Conservation (phyloP, 2,329 filamentous ascomycete genomes). For the Xylariaceae sp. region DNA sequence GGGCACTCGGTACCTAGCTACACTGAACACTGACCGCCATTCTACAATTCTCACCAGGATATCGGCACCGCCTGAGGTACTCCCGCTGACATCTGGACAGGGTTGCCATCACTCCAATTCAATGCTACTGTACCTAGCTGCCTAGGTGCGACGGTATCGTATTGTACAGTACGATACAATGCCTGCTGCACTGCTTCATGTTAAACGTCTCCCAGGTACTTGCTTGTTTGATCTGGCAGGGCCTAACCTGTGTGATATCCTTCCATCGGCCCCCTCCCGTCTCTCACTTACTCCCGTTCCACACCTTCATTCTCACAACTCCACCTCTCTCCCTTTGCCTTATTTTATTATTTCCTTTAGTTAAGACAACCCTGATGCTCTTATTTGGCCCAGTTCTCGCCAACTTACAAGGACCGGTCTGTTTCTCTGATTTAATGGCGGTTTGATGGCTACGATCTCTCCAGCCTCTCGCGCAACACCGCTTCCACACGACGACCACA, state of each 20-base stretch:
- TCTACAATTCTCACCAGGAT: background rate
- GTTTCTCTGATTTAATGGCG: slow-evolving; percentile 18
- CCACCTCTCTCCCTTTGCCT: slow-evolving; percentile 6
- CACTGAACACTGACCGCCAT: background rate
- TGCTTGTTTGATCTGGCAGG: slow-evolving; percentile 4
- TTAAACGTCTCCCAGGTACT: slow-evolving; percentile 5
- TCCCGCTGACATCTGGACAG: background rate
- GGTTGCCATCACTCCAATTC: background rate
- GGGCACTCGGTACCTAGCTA: background rate
- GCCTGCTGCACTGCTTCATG: slow-evolving; percentile 6
- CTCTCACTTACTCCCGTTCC: slow-evolving; percentile 26
- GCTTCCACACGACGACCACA: slow-evolving; percentile 25
- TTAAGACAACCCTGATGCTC: slow-evolving; percentile 24
- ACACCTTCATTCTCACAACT: slow-evolving; percentile 23
- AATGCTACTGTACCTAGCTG: no score
- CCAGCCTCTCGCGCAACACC: slow-evolving; percentile 23
- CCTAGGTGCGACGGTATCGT: no score
- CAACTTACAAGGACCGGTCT: slow-evolving; percentile 16
- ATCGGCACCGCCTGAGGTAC: background rate
- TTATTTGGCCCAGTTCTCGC: slow-evolving; percentile 14
- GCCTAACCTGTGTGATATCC: slow-evolving; percentile 16
- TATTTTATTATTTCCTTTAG: slow-evolving; percentile 11
- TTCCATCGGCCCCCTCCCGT: slow-evolving; percentile 26
- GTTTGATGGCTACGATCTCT: slow-evolving; percentile 29
- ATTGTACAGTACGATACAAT: background rate